These are phyloP conservation scores for Komagataea norvegica DNA, from an alignment of 1,139 yeast species.

Conservation along the genomic window DNA sequence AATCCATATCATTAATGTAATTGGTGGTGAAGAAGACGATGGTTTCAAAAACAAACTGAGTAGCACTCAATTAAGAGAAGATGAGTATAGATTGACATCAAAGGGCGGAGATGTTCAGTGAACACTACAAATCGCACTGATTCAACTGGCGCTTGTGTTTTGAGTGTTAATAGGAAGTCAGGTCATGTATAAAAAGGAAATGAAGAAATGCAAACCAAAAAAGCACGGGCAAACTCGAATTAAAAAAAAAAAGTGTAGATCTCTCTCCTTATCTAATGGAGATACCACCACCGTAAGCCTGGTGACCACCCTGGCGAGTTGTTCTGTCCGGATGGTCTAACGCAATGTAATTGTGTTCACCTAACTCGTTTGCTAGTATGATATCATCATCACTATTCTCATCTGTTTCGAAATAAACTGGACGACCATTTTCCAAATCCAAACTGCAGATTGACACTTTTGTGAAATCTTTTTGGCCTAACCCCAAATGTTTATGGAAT, in stretches of 20 bases:
- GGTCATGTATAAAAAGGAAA: neutral
- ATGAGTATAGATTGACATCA: too few relatives aligned
- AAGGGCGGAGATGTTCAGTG: too few relatives aligned
- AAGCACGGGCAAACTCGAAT: too few relatives aligned
- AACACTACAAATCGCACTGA: too few relatives aligned
- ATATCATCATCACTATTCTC: slow-evolving; percentile 42
- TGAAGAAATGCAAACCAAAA: too few relatives aligned
- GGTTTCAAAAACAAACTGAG: slow-evolving; percentile 74
- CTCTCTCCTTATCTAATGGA: slow-evolving; percentile 17
- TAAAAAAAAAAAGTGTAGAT: neutral
- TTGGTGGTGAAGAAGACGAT: slow-evolving; percentile 59
- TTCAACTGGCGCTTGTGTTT: too few relatives aligned
- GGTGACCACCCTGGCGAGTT: slow-evolving; percentile 31
- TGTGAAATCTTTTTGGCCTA: slow-evolving; percentile 74
- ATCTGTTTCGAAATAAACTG: slow-evolving; percentile 34
- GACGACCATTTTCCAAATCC: slow-evolving; percentile 30
- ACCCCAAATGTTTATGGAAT: slow-evolving; percentile 61
- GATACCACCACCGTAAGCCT: slow-evolving; percentile 24
- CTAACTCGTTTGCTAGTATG: slow-evolving; percentile 52
- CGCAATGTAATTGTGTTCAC: slow-evolving; percentile 53
- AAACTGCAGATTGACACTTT: slow-evolving; percentile 55
- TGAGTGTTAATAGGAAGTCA: too few relatives aligned
- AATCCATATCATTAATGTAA: slow-evolving; percentile 60
- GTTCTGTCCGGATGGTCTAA: slow-evolving; percentile 82
- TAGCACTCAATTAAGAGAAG: slow-evolving; percentile 52